Evolutionary conservation across 305 asterid species (phyloP), one percentile per base, ranked within the genome.

Genomic region (Caryopteris hybrid): DNA sequence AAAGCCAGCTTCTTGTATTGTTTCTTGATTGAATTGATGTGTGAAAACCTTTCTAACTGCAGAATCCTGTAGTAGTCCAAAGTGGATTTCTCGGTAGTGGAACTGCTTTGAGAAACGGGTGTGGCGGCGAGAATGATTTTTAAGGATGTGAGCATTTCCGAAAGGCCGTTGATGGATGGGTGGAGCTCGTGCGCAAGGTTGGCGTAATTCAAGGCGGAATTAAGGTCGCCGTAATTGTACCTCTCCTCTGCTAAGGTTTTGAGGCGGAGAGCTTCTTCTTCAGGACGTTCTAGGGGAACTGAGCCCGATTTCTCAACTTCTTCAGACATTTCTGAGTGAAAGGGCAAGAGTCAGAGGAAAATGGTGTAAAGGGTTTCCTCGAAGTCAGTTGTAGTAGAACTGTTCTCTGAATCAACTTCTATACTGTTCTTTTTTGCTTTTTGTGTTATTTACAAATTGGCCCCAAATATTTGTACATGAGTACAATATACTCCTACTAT

Each of bases 1-100:
- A 92, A 68, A 27, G 98, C 98, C 56, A 92, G 84, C 79, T 80
- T 86, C 74, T 70, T 88, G 78, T 89, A 92, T 83, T 92, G 92
- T 54, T 76, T 92, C 73, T 86, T 92, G 3, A 92, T 81, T 0
- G 79, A 63, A 64, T 84, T 82, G 61, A 80, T 77, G 79, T 79
- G 88, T 8, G 92, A 76, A 51, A 92, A 92, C 41, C 88, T 88
- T 70, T 85, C 95, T 64, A 78, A 78, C 71, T 85, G 96, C 45
- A 92, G 83, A 65, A 89, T 78, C 29, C 54, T 67, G 83, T 92
- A 92, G 66, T 86, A 89, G 51, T 91, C 96, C 11, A 80, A 88
- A 4, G 69, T 70, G 17, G 78, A 7, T 6, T 52, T 68, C 33
- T 20, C 65, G 12, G 56, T 43, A 2, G 51, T 18, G 5, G 72